These are phyloP conservation scores for Carex myosuroides DNA, from an alignment of 176 grass and related monocot species.

Conservation along the genomic window DNA sequence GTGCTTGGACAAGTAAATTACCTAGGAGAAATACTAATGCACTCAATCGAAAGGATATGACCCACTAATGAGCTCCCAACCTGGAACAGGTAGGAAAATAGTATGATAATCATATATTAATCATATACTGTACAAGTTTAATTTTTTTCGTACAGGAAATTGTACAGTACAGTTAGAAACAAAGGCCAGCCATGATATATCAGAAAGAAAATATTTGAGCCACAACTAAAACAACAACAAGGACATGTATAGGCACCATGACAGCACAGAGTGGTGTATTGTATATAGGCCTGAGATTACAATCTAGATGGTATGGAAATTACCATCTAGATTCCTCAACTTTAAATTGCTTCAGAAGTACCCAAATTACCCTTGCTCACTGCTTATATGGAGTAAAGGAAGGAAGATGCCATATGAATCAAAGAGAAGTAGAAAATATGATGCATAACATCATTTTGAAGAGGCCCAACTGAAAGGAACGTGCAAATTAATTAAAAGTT, in stretches of 20 bases:
- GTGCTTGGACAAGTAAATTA: constrained; percentile 20
- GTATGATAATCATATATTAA: not conserved
- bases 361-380: not conserved
- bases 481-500: constrained; percentile 15
- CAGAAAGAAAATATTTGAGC: not conserved
- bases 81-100: constrained; percentile 27
- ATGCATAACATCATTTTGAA: not conserved
- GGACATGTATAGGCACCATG: not conserved
- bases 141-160: not conserved
- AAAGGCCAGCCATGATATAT: not conserved
- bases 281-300: not conserved
- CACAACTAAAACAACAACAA: not conserved
- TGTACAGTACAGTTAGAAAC: not conserved
- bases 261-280: not conserved
- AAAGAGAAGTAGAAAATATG: not conserved
- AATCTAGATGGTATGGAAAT: not conserved
- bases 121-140: not conserved
- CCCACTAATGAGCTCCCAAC: constrained; percentile 45
- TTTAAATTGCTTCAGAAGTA: not conserved
- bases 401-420: not conserved
- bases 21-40: constrained; percentile 54
- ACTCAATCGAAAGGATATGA: constrained; percentile 64
- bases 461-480: not conserved
- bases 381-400: not conserved
- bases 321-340: not conserved